Evolutionary conservation across 371 early-diverging fungal genomes (phyloP).

Genomic region (Saksenaea vasiformis): DNA sequence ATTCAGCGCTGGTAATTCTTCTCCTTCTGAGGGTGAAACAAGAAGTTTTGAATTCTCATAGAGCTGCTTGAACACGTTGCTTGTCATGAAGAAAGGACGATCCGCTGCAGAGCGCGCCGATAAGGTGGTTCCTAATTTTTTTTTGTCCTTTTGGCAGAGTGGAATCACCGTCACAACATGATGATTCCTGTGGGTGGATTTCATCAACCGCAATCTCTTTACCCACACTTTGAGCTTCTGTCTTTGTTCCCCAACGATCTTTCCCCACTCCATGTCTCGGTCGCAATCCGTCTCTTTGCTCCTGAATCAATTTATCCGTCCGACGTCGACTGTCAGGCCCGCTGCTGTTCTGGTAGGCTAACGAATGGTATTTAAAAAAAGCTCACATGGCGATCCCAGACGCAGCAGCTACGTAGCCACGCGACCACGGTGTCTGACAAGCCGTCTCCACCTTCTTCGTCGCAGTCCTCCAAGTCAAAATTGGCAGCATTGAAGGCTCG

Average conservation of each 20-base stretch:
- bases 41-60: constrained; percentile 24
- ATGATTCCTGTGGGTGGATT: neutral
- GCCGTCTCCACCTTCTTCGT: constrained; percentile 21
- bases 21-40: constrained; percentile 4
- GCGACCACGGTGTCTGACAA: constrained; percentile 33
- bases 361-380: neutral
- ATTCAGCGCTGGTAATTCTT: constrained; percentile 9
- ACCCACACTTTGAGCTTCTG: neutral
- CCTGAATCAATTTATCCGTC: neutral
- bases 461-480: constrained; percentile 38
- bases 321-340: neutral
- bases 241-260: neutral
- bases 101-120: neutral
- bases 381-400: constrained; percentile 1
- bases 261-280: neutral
- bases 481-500: constrained; percentile 48
- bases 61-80: constrained; percentile 20
- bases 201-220: neutral
- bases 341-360: neutral
- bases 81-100: constrained; percentile 12
- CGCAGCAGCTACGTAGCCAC: constrained; percentile 23
- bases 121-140: neutral
- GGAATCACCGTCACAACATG: neutral
- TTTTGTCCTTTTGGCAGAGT: neutral
- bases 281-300: neutral